Evolutionary conservation across 306 rosid species (phyloP), one percentile per base, ranked within the genome.

Genomic region (Corylus avellana): DNA sequence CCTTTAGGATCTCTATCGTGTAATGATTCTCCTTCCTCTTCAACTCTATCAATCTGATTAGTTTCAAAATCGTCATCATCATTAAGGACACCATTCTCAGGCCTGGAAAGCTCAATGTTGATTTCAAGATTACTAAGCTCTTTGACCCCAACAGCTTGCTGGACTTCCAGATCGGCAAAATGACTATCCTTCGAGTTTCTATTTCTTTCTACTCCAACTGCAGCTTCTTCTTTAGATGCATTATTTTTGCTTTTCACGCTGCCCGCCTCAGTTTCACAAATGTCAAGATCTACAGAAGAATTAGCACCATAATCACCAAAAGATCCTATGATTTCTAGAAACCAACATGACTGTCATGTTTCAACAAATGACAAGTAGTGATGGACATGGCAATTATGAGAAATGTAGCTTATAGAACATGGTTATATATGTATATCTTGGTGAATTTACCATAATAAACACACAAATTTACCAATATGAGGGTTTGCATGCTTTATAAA

Each of bases 1-100:
- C 53, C 56, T 67, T 86, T 77, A 29, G 83, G 81, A 79, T 71
- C 87, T 56, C 83, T 76, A 46, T 70, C 69, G 73, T 68, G 82
- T 47, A 84, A 50, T 57, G 76, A 53, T 59, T 81, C 79, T 85
- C 61, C 84, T 81, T 82, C 87, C 75, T 76, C 89, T 77, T 55
- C 80, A 32, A 86, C 70, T 80, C 75, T 62, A 75, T 62, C 75
- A 61, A 55, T 75, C 61, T 55, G 74, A 66, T 20, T 78, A 66
- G 74, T 75, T 79, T 80, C 84, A 61, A 42, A 74, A 32, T 32
- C 2, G 35, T 32, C 35, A 32, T 32, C 35, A 32, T 32, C 35
- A 69, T 76, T 73, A 81, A 51, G 74, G 70, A 64, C 70, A 61
- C 58, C 56, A 70, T 82, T 86, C 79, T 66, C 80, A 47, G 59